Conservation (phyloP, 208 protist species). For the Lotmaria passim region DNA sequence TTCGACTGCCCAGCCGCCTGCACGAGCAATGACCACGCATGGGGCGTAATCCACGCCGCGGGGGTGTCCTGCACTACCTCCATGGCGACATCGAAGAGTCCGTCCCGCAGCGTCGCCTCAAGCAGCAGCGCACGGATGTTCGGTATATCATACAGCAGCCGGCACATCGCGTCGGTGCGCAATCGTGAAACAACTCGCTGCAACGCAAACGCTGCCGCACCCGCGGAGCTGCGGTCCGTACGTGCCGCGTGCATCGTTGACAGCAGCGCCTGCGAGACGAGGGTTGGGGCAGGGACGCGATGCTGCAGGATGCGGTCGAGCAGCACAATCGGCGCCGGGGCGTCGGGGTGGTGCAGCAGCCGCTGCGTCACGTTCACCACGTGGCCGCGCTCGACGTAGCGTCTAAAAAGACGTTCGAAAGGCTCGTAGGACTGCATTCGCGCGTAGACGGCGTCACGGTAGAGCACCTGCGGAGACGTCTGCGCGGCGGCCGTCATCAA, state of each 20-base stretch:
- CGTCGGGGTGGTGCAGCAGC: slow-evolving; percentile 69
- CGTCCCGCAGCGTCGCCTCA: slow-evolving; percentile 50
- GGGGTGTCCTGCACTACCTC: slow-evolving; percentile 52
- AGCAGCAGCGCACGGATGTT: slow-evolving; percentile 54
- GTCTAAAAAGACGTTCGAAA: slow-evolving; percentile 54
- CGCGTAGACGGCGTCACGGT: slow-evolving; percentile 22
- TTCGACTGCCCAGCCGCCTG: slow-evolving; percentile 56
- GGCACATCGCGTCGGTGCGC: slow-evolving; percentile 3
- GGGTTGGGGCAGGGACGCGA: slow-evolving; percentile 46
- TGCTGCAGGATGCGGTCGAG: slow-evolving; percentile 57
- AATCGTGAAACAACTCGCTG: slow-evolving; percentile 20
- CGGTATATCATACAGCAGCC: slow-evolving; percentile 44
- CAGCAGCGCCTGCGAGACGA: slow-evolving; percentile 51
- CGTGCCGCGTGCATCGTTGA: slow-evolving; percentile 28
- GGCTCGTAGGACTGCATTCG: slow-evolving; percentile 60
- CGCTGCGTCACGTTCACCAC: slow-evolving; percentile 33
- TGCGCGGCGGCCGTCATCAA: neutral
- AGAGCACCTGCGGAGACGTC: slow-evolving; percentile 8
- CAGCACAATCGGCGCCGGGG: slow-evolving; percentile 57
- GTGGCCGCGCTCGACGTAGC: slow-evolving; percentile 63
- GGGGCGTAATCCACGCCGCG: slow-evolving; percentile 55
- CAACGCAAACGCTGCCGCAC: slow-evolving; percentile 25
- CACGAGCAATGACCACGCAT: slow-evolving; percentile 56
- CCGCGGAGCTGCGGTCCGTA: slow-evolving; percentile 17
- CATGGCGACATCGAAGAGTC: slow-evolving; percentile 50